phyloP scores from a whole-genome alignment of 2,329 filamentous ascomycete species.

The Aspergillus oerlinghausenensis region DNA sequence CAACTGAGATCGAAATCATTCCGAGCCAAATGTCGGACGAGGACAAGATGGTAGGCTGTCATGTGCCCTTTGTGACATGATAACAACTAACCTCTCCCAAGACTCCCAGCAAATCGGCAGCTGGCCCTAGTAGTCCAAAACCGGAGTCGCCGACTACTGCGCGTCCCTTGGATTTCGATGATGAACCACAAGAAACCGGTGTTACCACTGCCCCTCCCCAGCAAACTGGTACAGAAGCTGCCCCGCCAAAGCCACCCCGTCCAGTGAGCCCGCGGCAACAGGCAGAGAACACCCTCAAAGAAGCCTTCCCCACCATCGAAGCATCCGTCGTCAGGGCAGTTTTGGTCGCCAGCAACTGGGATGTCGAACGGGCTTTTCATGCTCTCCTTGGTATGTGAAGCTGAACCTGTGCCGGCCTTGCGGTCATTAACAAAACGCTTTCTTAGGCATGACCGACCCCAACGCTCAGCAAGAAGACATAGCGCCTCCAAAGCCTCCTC shows the following conservation, averaged over 20 bases:
- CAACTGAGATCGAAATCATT: background rate
- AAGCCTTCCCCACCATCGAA: conserved; percentile 89
- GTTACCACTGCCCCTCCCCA: conserved; percentile 24
- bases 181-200: conserved; percentile 48
- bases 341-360: conserved; percentile 75
- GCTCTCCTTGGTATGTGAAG: conserved; percentile 69
- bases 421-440: conserved; percentile 4
- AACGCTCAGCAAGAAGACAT: conserved; percentile 59
- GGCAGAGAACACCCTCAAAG: conserved; percentile 81
- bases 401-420: background rate
- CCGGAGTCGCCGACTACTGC: conserved; percentile 54
- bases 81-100: conserved; percentile 20
- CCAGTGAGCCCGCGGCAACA: conserved; percentile 77
- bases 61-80: conserved; percentile 5
- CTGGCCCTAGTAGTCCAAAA: conserved; percentile 30
- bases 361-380: conserved; percentile 91
- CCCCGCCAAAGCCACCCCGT: conserved; percentile 79
- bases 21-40: conserved; percentile 32
- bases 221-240: conserved; percentile 27
- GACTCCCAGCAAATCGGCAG: conserved; percentile 33
- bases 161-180: conserved; percentile 54
- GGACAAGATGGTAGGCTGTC: conserved; percentile 30
- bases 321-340: conserved; percentile 78
- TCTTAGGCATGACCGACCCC: conserved; percentile 71
- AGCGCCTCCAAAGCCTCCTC: conserved; percentile 76